A percentile compares a stretch with the other conserved stretches of the same genome.
These are phyloP conservation scores for Rutstroemia sp. DNA, from an alignment of 2,329 filamentous ascomycete genomes.

Conservation along the genomic window DNA sequence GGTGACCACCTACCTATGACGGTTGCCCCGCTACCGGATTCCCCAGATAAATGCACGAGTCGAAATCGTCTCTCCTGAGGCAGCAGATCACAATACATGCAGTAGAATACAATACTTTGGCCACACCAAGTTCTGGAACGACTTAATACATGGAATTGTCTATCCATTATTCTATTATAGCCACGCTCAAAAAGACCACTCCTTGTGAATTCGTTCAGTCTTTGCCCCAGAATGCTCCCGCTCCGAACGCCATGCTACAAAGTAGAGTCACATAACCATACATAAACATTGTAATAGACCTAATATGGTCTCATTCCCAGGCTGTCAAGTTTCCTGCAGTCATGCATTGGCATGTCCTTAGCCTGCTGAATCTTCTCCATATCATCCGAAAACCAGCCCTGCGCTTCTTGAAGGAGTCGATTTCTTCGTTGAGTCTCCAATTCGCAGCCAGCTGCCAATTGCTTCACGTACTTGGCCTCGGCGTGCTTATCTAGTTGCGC, in stretches of 20 bases:
- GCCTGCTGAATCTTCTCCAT: constrained; percentile 45
- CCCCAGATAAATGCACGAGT: no score
- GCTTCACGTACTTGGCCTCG: constrained; percentile 64
- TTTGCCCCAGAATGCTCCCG: constrained; percentile 6
- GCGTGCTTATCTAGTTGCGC: constrained; percentile 68
- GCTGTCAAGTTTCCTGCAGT: constrained; percentile 47
- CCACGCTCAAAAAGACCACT: neutral
- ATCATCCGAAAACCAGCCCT: constrained; percentile 64
- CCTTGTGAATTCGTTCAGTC: neutral
- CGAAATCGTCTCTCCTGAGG: no score
- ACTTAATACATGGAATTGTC: neutral
- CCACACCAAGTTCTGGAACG: no score
- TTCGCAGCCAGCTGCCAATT: constrained; percentile 65
- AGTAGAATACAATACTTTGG: no score
- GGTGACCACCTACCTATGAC: no score
- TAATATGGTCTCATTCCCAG: constrained; percentile 32
- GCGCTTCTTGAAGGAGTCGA: constrained; percentile 55
- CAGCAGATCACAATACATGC: no score
- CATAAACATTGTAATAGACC: neutral
- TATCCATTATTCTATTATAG: neutral
- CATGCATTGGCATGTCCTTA: constrained; percentile 49
- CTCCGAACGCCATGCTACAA: constrained; percentile 24
- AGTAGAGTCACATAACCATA: constrained; percentile 15
- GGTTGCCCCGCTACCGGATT: no score
- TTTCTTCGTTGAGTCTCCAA: constrained; percentile 53